Evolutionary conservation across 495 filamentous ascomycete species (phyloP), one percentile per base, ranked within the genome.

Genomic region (Penicillium verhagenii): DNA sequence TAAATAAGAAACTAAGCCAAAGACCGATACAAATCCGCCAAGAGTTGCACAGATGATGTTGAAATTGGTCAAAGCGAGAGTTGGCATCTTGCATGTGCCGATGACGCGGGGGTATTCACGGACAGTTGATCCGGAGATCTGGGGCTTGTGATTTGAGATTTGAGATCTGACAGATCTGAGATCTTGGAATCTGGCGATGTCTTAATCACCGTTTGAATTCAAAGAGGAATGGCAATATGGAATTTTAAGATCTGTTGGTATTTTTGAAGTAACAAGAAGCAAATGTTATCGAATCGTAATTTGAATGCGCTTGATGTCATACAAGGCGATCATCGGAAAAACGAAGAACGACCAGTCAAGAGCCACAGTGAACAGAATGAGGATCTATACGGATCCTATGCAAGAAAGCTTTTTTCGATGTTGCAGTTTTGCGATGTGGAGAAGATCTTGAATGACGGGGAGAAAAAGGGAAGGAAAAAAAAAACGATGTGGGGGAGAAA

Each of bases 1-100:
- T 10, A 96, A 80, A 69, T 92, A 96, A 3, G 90, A 94, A 0
- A 96, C 90, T 33, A 96, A 75, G 8, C 89, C 90, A 65, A 95
- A 97, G 19, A 95, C 61, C 2, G 88, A 90, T 39, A 97, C 86
- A 72, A 93, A 97, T 16, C 89, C 91, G 23, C 92, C 92, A 11
- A 96, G 72, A 9, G 87, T 84, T 52, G 89, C 86, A 63, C 89
- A 86, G 53, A 91, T 83, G 54, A 96, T 89, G 68, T 96, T 96
- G 79, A 96, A 96, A 69, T 95, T 91, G 64, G 82, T 86, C 40
- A 90, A 59, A 6, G 79, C 81, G 49, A 95, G 74, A 40, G 87
- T 89, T 47, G 91, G 91, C 91, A 96, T 96, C 62, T 75, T 66
- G 53, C 16, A 26, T 9, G 26, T 31, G 9, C 13, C 9, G 19